Conservation (phyloP, 768 basidiomycete species). For the Kondoa malvinella region DNA sequence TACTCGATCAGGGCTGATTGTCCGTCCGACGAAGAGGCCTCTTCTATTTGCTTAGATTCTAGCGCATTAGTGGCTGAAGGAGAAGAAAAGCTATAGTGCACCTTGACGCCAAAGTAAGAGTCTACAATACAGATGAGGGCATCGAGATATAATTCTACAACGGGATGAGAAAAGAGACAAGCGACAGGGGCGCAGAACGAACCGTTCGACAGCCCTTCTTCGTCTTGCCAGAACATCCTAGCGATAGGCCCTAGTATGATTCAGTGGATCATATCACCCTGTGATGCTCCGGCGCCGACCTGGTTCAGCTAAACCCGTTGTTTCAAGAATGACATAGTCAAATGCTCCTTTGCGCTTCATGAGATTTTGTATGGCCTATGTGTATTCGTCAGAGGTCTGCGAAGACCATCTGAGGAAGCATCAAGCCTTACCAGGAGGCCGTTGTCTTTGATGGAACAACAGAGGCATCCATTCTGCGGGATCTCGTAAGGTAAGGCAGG, state of each 20-base stretch:
- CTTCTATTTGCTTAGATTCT: constrained; percentile 58
- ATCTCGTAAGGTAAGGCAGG: too few species aligned
- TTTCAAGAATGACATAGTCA: constrained; percentile 88
- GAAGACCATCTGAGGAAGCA: constrained; percentile 41
- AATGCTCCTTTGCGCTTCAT: constrained; percentile 57
- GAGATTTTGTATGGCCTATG: neutral
- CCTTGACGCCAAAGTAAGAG: constrained; percentile 57
- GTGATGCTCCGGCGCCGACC: too few species aligned
- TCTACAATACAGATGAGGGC: constrained; percentile 88
- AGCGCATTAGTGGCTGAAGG: constrained; percentile 1
- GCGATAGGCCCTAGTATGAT: constrained; percentile 27
- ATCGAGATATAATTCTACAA: constrained; percentile 38
- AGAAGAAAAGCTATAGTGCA: constrained; percentile 25
- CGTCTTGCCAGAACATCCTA: constrained; percentile 35
- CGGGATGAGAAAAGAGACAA: neutral
- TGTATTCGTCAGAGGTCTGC: constrained; percentile 37
- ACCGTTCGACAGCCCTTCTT: constrained; percentile 32
- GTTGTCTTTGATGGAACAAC: constrained; percentile 89
- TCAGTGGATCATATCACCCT: too few species aligned
- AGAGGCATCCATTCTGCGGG: constrained; percentile 69
- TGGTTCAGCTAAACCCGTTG: constrained; percentile 39
- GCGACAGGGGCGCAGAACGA: too few species aligned
- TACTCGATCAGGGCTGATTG: constrained; percentile 59
- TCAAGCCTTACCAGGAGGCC: constrained; percentile 44
- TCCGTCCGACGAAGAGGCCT: constrained; percentile 41